Percentiles rank a stretch among this genome's conserved stretches.
phyloP scores from a whole-genome alignment of 202 grass and related monocot genomes.

The Tripidium arundinaceum region DNA sequence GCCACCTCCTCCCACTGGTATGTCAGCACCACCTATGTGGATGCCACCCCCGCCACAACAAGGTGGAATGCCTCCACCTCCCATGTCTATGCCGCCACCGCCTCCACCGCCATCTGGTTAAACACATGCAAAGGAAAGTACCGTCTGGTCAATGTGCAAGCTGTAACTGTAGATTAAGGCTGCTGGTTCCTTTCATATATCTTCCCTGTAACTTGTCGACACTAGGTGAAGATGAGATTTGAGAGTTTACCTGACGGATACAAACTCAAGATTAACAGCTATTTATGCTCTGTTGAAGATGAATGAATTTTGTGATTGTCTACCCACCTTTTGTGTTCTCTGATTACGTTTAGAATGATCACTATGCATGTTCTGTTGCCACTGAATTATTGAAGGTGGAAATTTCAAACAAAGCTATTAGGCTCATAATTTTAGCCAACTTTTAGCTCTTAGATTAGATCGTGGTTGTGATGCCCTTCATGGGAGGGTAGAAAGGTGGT shows the following conservation, averaged over 20 bases:
- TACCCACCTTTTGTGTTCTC: neutral
- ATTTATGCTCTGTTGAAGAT: constrained; percentile 15
- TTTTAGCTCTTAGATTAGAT: neutral
- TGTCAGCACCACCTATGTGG: constrained; percentile 57
- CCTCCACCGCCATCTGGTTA: constrained; percentile 45
- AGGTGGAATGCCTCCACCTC: constrained; percentile 51
- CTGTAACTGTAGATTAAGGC: constrained; percentile 35
- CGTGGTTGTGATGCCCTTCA: neutral
- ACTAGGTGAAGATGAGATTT: neutral
- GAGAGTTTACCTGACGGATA: neutral
- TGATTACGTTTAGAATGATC: neutral
- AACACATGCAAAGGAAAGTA: neutral
- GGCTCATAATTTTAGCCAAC: neutral
- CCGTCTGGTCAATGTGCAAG: neutral
- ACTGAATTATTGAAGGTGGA: neutral
- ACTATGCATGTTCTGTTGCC: neutral
- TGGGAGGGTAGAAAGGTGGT: neutral
- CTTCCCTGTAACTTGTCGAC: constrained; percentile 24
- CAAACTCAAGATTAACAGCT: constrained; percentile 3
- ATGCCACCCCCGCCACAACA: constrained; percentile 57
- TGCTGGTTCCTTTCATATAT: constrained; percentile 17
- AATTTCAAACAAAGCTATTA: neutral
- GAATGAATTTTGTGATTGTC: constrained; percentile 35
- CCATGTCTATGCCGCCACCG: constrained; percentile 47
- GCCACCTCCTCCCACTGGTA: constrained; percentile 40